These are phyloP conservation scores for Rosa lucieae DNA, from an alignment of 306 rosid genomes.

Conservation along the genomic window DNA sequence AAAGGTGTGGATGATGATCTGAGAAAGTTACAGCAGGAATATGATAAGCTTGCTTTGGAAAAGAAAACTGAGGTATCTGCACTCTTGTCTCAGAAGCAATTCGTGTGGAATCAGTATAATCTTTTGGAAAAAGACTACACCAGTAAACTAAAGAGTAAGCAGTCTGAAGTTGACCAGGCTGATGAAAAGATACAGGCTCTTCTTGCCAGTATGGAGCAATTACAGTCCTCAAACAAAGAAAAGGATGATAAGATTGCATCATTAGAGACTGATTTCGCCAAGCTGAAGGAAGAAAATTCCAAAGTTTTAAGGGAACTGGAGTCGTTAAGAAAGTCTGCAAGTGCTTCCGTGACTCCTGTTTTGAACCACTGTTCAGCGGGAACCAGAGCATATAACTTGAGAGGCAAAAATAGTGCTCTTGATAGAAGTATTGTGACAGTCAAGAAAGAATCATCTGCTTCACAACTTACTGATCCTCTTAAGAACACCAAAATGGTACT, in stretches of 20 bases:
- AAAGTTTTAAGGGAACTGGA: conserved; percentile 59
- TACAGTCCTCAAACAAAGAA: conserved; percentile 50
- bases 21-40: conserved; percentile 47
- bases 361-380: conserved; percentile 48
- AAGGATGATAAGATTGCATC: conserved; percentile 56
- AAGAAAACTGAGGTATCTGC: conserved; percentile 57
- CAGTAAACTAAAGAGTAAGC: conserved; percentile 48
- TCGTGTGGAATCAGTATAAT: conserved; percentile 78
- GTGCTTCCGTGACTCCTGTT: conserved; percentile 46
- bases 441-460: conserved; percentile 48
- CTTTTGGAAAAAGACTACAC: conserved; percentile 56
- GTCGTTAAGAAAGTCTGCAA: conserved; percentile 40
- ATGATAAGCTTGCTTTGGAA: conserved; percentile 56
- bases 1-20: conserved; percentile 35
- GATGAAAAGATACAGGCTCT: conserved; percentile 49
- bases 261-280: conserved; percentile 54
- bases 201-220: conserved; percentile 56
- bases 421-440: conserved; percentile 29
- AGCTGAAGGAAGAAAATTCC: conserved; percentile 51
- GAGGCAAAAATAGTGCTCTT: conserved; percentile 31
- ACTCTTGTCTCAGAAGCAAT: conserved; percentile 70
- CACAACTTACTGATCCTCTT: conserved; percentile 24
- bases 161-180: conserved; percentile 53
- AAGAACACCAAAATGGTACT: conserved; percentile 46
- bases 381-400: conserved; percentile 22